Percentiles rank a stretch among this genome's conserved stretches.
Evolutionary conservation across 2,329 filamentous ascomycete genomes (phyloP).

Genomic region (Diplocarpon rosae): DNA sequence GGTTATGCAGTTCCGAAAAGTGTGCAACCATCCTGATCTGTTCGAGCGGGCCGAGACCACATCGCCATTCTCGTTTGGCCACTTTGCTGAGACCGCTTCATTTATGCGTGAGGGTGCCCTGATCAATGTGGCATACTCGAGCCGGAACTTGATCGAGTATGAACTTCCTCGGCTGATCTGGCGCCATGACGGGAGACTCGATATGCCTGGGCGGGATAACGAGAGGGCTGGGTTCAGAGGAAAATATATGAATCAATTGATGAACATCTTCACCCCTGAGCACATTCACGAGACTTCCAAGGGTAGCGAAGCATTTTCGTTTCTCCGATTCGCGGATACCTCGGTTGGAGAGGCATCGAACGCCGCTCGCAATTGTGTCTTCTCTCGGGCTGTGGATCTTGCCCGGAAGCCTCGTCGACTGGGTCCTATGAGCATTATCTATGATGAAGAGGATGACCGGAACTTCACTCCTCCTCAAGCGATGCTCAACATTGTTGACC

Average conservation of each 20-base stretch:
- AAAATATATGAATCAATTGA: slow-evolving; percentile 65
- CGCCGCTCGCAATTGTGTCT: slow-evolving; percentile 57
- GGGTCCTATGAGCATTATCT: slow-evolving; percentile 54
- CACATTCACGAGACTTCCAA: slow-evolving; percentile 57
- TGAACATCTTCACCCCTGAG: slow-evolving; percentile 84
- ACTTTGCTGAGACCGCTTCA: slow-evolving; percentile 89
- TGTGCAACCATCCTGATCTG: slow-evolving; percentile 95
- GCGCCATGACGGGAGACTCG: slow-evolving; percentile 65
- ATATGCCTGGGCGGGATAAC: slow-evolving; percentile 65
- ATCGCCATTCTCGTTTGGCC: slow-evolving; percentile 72
- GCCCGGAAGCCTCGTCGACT: slow-evolving; percentile 46
- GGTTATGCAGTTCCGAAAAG: slow-evolving; percentile 99
- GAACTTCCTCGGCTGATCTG: slow-evolving; percentile 72
- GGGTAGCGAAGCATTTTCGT: slow-evolving; percentile 65
- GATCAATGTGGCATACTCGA: slow-evolving; percentile 76
- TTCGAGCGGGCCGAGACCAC: slow-evolving; percentile 91
- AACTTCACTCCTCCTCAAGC: slow-evolving; percentile 62
- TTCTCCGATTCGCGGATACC: slow-evolving; percentile 74
- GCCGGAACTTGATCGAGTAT: slow-evolving; percentile 77
- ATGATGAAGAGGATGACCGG: slow-evolving; percentile 52
- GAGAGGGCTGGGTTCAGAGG: slow-evolving; percentile 65
- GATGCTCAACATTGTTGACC: slow-evolving; percentile 69
- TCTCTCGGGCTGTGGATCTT: slow-evolving; percentile 60
- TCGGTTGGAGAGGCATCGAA: slow-evolving; percentile 63
- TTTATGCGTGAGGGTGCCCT: slow-evolving; percentile 82